These are phyloP conservation scores for Paramecium primaurelia DNA, from an alignment of 73 alveolate genomes.

Conservation along the genomic window DNA sequence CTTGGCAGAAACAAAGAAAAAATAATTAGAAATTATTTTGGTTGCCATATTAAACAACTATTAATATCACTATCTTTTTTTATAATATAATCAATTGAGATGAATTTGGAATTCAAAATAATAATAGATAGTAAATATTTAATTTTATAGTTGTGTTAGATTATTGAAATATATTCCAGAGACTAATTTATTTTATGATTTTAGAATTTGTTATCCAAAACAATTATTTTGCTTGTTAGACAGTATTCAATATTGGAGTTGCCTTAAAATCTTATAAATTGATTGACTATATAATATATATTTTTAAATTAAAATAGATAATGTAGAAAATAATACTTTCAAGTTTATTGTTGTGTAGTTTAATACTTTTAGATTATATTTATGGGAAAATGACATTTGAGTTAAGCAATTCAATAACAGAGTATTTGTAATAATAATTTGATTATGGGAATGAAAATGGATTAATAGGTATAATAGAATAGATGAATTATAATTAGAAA, in stretches of 20 bases:
- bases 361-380: neutral
- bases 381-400: neutral
- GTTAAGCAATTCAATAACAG: neutral
- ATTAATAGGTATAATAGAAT: constrained; percentile 13
- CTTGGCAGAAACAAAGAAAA: no score
- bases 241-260: no score
- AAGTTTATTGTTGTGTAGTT: neutral
- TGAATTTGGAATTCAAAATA: no score
- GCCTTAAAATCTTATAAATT: no score
- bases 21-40: no score
- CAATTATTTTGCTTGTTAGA: no score
- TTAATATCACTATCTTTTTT: no score
- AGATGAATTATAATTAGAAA: neutral
- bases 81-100: no score
- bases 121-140: neutral
- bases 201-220: no score
- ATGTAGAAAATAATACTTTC: neutral
- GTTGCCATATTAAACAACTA: no score
- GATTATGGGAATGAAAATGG: constrained; percentile 10
- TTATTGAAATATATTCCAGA: no score
- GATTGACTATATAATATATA: neutral
- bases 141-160: neutral
- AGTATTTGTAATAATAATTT: neutral
- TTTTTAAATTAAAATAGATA: no score
- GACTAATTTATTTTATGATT: neutral